phyloP scores from a whole-genome alignment of 176 grass and related monocot genomes.

The Cocos nucifera region DNA sequence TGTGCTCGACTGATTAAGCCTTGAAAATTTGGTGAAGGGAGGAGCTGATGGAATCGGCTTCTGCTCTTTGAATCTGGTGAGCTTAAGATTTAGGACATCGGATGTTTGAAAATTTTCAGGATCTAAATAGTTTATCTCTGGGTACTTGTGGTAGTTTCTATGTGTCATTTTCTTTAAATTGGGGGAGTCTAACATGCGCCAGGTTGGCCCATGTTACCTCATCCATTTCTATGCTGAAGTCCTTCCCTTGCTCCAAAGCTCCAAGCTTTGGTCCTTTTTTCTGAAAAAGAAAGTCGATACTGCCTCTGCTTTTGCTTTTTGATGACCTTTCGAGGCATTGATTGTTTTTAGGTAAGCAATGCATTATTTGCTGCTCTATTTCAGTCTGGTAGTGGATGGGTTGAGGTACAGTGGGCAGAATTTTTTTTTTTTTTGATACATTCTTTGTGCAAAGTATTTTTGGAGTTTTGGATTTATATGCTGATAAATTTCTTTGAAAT shows the following conservation, averaged over 20 bases:
- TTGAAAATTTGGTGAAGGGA: too few species aligned
- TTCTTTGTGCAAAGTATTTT: slow-evolving; percentile 25
- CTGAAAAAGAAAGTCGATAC: neutral
- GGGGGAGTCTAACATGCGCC: too few species aligned
- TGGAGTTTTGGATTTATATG: slow-evolving; percentile 9
- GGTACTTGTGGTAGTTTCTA: too few species aligned
- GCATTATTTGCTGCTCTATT: neutral
- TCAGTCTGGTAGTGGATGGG: neutral
- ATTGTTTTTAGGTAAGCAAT: slow-evolving; percentile 1
- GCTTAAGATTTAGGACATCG: too few species aligned
- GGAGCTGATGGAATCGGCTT: too few species aligned
- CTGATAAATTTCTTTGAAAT: neutral
- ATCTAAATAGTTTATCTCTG: too few species aligned
- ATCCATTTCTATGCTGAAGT: neutral
- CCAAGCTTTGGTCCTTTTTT: neutral
- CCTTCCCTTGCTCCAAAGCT: neutral
- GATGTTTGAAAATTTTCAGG: too few species aligned
- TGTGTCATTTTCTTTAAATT: too few species aligned
- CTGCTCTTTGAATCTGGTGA: too few species aligned
- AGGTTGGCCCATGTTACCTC: too few species aligned
- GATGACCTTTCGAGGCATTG: neutral
- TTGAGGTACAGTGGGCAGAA: neutral
- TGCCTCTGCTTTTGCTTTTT: slow-evolving; percentile 2
- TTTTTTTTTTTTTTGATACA: too few species aligned
- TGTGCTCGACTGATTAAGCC: too few species aligned